Base-by-base conservation (phyloP, 495 filamentous ascomycete genomes). In the Trichoderma gamsii region DNA sequence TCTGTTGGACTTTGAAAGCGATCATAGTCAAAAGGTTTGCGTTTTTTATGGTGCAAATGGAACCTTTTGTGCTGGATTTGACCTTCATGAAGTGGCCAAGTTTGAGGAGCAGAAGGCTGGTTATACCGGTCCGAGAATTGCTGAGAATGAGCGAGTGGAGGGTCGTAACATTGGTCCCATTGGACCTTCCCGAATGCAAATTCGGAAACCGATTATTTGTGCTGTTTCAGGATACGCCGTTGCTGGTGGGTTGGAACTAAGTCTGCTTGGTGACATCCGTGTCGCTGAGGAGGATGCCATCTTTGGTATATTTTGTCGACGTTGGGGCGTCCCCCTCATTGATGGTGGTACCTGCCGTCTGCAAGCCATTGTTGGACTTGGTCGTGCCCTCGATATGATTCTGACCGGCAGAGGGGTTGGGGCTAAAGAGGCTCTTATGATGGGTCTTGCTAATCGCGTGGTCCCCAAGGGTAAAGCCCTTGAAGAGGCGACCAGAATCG, bases 301-400 rank as follows among this genome's bases (percentile, higher is more conserved):
- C 25, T 81, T 85, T 52, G 80, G 82, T 4, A 79, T 83, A 12
- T 83, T 83, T 65, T 83, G 79, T 71, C 75, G 83, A 2, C 76
- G 81, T 3, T 83, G 76, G 70, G 83, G 82, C 3, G 79, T 84
- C 0, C 82, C 83, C 18, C 70, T 84, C 18, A 80, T 84, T 51
- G 81, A 85, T 61, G 79, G 82, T 4, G 82, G 81, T n/a, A 84
- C 81, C 0, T 80, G 83, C 1, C 74, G 81, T 3, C 70, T 84
- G 13, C 81, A 78, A 66, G 77, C 78, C 11, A 78, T 84, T 65
- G 73, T 85, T 59, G 82, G 83, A 6, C 73, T 84, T 12, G 80
- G 80, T 9, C 73, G 82, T 11, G 81, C 82, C 5, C 69, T 83
- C 35, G 83, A 84, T 74, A 81, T 83, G 80, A 82, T 84, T 4